Percentiles rank a stretch among this genome's conserved stretches.
These are phyloP conservation scores for Debaryomyces sp. DNA, from an alignment of 1,139 yeast genomes.

Conservation along the genomic window DNA sequence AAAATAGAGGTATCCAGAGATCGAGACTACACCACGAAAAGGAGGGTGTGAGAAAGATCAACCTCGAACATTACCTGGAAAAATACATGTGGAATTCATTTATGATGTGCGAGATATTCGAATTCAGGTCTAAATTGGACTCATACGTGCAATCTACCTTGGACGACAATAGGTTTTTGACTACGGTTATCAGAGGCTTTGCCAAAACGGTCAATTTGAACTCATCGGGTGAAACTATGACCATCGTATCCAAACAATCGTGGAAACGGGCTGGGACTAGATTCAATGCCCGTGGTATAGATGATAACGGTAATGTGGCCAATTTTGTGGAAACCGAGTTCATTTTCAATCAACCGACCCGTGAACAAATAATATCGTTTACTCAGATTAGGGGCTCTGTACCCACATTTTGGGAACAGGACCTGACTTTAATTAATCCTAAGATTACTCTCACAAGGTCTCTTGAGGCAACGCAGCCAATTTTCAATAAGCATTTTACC, in stretches of 20 bases:
- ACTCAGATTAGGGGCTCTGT: constrained; percentile 92
- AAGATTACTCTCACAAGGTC: constrained; percentile 89
- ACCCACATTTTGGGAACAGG: constrained; percentile 98
- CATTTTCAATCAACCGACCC: constrained; percentile 54
- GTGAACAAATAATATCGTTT: constrained; percentile 64
- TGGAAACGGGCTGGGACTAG: constrained; percentile 98
- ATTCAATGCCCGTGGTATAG: constrained; percentile 91
- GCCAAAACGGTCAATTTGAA: constrained; percentile 75
- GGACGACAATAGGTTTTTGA: constrained; percentile 78
- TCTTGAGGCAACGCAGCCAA: constrained; percentile 88
- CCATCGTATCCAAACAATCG: constrained; percentile 88
- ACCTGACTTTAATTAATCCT: constrained; percentile 77
- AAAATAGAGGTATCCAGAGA: constrained; percentile 61
- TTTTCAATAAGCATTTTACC: constrained; percentile 80
- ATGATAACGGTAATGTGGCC: constrained; percentile 80
- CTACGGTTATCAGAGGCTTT: constrained; percentile 93
- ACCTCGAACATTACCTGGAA: constrained; percentile 61
- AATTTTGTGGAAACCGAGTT: constrained; percentile 96
- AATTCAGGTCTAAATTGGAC: constrained; percentile 73
- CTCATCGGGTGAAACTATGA: constrained; percentile 57
- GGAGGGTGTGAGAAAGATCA: constrained; percentile 18
- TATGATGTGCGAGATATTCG: constrained; percentile 80
- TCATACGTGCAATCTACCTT: constrained; percentile 56
- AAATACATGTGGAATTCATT: constrained; percentile 98
- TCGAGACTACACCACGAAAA: constrained; percentile 31